Percentiles rank a stretch among this genome's conserved stretches.
Evolutionary conservation across 1,284 basidiomycete genomes (phyloP).

Genomic region (Phylloporus sp.): DNA sequence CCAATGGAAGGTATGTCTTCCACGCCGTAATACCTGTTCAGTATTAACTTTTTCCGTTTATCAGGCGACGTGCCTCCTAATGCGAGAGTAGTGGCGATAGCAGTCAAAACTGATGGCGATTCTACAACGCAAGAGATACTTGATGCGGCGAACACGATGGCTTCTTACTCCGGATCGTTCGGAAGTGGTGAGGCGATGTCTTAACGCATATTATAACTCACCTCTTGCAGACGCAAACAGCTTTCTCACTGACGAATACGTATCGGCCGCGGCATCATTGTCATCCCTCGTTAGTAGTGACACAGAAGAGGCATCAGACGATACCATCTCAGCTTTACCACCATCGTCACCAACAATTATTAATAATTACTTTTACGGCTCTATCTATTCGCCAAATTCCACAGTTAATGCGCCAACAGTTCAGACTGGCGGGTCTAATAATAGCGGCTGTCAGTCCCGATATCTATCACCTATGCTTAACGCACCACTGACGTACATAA

Average conservation of each 20-base stretch:
- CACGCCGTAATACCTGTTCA: background rate
- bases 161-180: background rate
- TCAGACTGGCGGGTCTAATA: conserved; percentile 6
- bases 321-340: background rate
- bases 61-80: conserved; percentile 1
- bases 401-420: conserved; percentile 4
- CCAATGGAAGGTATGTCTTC: conserved; percentile 3
- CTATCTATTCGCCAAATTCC: conserved; percentile 9
- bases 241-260: background rate
- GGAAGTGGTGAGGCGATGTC: background rate
- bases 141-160: background rate
- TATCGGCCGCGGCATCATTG: background rate
- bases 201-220: background rate
- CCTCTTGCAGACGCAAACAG: background rate
- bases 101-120: conserved; percentile 15
- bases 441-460: background rate
- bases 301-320: background rate
- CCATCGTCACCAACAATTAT: background rate
- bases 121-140: background rate
- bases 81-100: conserved; percentile 4
- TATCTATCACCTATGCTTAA: background rate
- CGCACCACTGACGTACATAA: background rate
- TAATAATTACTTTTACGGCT: background rate
- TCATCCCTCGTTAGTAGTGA: background rate
- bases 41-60: background rate